phyloP scores from a whole-genome alignment of 495 filamentous ascomycete species.

The Entonaema liquescens region DNA sequence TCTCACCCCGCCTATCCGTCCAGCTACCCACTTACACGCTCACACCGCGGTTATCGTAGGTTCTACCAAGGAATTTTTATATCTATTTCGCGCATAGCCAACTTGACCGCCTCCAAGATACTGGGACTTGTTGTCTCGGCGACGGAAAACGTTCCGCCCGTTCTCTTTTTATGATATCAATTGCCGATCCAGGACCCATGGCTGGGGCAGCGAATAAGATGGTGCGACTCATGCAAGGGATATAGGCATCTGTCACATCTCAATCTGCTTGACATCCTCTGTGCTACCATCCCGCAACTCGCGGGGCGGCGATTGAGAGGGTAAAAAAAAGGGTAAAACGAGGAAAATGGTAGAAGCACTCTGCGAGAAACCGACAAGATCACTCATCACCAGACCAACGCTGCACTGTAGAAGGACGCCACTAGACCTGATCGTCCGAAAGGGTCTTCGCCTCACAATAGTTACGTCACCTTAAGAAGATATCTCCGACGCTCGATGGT shows the following conservation, averaged over 20 bases:
- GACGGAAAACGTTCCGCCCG: constrained; percentile 35
- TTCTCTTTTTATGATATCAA: constrained; percentile 38
- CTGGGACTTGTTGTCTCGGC: constrained; percentile 29
- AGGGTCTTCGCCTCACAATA: constrained; percentile 26
- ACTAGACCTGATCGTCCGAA: constrained; percentile 31
- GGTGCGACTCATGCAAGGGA: constrained; percentile 39
- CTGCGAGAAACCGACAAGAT: constrained; percentile 35
- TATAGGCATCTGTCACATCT: constrained; percentile 42
- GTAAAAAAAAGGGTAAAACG: not conserved
- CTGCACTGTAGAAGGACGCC: constrained; percentile 33
- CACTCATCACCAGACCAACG: constrained; percentile 28
- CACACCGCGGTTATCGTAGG: constrained; percentile 5
- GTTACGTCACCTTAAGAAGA: constrained; percentile 36
- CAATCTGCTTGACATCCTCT: constrained; percentile 38
- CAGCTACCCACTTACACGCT: constrained; percentile 14
- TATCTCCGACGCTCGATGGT: constrained; percentile 20
- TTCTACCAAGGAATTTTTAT: constrained; percentile 10
- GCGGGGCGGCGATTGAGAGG: constrained; percentile 24
- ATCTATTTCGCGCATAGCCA: constrained; percentile 24
- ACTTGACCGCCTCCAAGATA: constrained; percentile 33
- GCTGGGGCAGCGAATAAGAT: constrained; percentile 42
- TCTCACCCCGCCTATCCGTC: constrained; percentile 16
- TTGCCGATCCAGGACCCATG: constrained; percentile 43
- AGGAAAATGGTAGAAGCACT: constrained; percentile 18
- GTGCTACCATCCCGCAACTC: constrained; percentile 37